Evolutionary conservation across 1,284 basidiomycete species (phyloP), one percentile per base, ranked within the genome.

Genomic region (Anthracocystis panici-leucophaei): DNA sequence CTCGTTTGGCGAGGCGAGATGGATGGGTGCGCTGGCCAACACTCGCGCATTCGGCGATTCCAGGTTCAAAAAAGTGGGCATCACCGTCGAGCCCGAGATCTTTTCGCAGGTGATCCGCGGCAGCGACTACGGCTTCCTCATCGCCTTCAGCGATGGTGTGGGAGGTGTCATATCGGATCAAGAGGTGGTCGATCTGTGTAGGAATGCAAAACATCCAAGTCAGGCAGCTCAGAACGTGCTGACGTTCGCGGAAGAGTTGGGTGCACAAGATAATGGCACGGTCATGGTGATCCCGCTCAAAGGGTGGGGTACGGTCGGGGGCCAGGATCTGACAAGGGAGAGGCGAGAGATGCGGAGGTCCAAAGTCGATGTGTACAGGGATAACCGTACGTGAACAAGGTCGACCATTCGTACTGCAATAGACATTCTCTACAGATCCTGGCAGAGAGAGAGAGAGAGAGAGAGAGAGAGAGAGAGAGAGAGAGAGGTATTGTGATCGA

Each of bases 71-170:
- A 90, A 77, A 45, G 76, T 76, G 5, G 80, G 80, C 48, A 77
- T 99, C 5, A 98, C 96, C 1, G 92, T 93, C 31, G 96, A 99
- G 85, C 96, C 97, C 4, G 93, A 97, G 83, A 90, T 98, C n/a
- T 88, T 90, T 56, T 90, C 91, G 31, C 91, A 91, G 79, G 87
- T 97, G 1, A 86, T 98, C 14, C 87, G 91, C 77, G 85, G 73
- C 40, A 69, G 70, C 29, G 77, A 81, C 27, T 79, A 79, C 51
- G 65, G 76, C 14, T 84, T 84, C 48, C 50, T 79, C 21, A 71
- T 82, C 27, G 76, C 65, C 18, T 83, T 84, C 41, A 84, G 83
- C 16, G 96, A 99, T 85, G 96, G 96, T 7, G 89, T 99, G 53
- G 93, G 94, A 2, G 93, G 92, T 29, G 90, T 93, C 46, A 89